Evolutionary conservation across 164 flowering plant genomes (phyloP).

Genomic region (Platanus orientalis): DNA sequence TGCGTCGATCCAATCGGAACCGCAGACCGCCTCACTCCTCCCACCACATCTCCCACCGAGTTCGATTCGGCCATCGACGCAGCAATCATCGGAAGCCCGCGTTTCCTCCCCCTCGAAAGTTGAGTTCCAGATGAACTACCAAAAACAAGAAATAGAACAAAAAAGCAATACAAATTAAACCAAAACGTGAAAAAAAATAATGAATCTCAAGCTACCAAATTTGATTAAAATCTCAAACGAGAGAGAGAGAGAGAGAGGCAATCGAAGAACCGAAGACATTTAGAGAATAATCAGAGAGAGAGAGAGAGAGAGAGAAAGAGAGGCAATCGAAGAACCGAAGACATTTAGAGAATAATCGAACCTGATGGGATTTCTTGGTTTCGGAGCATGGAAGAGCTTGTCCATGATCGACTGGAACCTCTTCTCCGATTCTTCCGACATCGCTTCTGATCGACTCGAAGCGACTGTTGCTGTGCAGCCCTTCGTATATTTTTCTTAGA

Average conservation of each 20-base stretch:
- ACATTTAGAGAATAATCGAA: constrained; percentile 5
- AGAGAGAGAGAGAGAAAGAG: background rate
- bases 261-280: background rate
- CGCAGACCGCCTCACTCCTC: constrained; percentile 18
- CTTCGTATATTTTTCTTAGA: background rate
- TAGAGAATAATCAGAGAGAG: no score
- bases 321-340: background rate
- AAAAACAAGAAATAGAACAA: no score
- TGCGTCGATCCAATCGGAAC: constrained; percentile 21
- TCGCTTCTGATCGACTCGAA: constrained; percentile 4
- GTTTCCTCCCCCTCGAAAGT: constrained; percentile 43
- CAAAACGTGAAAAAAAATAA: background rate
- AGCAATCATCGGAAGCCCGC: constrained; percentile 29
- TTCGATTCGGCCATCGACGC: constrained; percentile 24
- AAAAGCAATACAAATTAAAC: background rate
- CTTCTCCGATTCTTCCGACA: constrained; percentile 64
- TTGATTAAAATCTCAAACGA: background rate
- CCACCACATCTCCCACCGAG: constrained; percentile 14
- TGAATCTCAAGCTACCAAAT: background rate
- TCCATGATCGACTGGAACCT: constrained; percentile 62
- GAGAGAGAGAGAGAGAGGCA: background rate
- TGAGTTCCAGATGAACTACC: constrained; percentile 30
- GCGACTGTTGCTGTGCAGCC: background rate
- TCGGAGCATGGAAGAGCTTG: constrained; percentile 55
- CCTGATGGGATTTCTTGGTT: constrained; percentile 15